Evolutionary conservation across 768 basidiomycete genomes (phyloP), one percentile per base, ranked within the genome.

Genomic region (Kwoniella dendrophila): DNA sequence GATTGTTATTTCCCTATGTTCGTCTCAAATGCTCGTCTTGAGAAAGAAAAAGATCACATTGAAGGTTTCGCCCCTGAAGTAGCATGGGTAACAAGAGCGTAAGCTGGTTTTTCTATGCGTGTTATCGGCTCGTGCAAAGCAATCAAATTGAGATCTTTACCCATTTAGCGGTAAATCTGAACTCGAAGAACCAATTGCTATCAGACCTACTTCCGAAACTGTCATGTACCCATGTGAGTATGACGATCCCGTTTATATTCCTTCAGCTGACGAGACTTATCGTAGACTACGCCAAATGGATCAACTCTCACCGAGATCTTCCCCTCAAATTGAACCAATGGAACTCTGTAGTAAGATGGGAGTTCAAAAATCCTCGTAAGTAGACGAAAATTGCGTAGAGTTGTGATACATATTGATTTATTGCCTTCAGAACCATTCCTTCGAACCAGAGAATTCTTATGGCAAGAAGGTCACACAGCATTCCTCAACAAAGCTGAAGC

Each of bases 1-100:
- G 97, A 98, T 78, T 88, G 92, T 3, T 99, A 97, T 77, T 99
- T 99, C 85, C 96, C 96, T 2, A 97, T 99, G 92, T 98, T 98
- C 72, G 90, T 99, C 33, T 94, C 93, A 0, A 80, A 85, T 60
- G 92, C 90, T 59, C 90, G 94, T 26, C 85, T 99, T 59, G 94
- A 99, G 80, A 85, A 90, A 55, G 96, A 99, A 80, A 98, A 98
- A 82, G 87, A 98, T 72, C 96, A 99, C 78, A 92, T 99, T 62
- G 96, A 98, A 79, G 96, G 96, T 2, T 99, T 99, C 82, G 95
- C 95, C 59, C 94, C 96, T 3, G 96, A 99, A 80, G 96, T 99
- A 33, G 96, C 96, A n/a, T 99, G 96, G 96, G 96, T 99, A 59
- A 99, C 96, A 26, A 84, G 86, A 80, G 95, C 95, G 90, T 92